These are phyloP conservation scores for Pestalotiopsis sp. DNA, from an alignment of 2,329 filamentous ascomycete species.

Conservation along the genomic window DNA sequence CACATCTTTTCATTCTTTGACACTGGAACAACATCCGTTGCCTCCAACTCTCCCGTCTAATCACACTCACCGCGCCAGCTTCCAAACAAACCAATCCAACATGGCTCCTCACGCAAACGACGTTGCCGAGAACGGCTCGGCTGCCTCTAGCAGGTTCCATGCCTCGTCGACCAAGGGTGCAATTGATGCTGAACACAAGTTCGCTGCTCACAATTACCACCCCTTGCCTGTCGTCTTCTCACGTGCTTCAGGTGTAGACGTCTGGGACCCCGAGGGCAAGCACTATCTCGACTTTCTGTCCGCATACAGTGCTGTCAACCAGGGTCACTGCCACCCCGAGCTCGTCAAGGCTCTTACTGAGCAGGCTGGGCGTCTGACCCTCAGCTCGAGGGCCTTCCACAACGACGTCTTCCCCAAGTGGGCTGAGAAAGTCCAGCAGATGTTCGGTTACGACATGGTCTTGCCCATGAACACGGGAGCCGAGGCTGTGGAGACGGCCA, in stretches of 20 bases:
- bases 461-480: conserved; percentile 98
- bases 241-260: conserved; percentile 79
- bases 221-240: conserved; percentile 94
- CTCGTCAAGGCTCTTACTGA: conserved; percentile 87
- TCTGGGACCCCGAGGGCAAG: conserved; percentile 96
- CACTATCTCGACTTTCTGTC: conserved; percentile 98
- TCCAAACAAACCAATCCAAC: conserved; percentile 17
- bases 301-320: conserved; percentile 96
- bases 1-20: conserved; percentile 8
- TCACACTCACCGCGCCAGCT: background rate
- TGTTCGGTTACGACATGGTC: conserved; percentile 97
- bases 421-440: conserved; percentile 85
- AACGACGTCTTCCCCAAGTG: conserved; percentile 98
- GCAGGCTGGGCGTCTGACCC: conserved; percentile 85
- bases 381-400: conserved; percentile 94
- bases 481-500: conserved; percentile 91
- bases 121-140: conserved; percentile 36
- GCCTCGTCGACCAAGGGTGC: conserved; percentile 77
- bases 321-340: conserved; percentile 97
- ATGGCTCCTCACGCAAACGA: conserved; percentile 65
- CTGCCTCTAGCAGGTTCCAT: conserved; percentile 59
- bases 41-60: background rate
- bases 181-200: conserved; percentile 79
- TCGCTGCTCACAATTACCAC: conserved; percentile 98
- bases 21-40: conserved; percentile 1